phyloP scores from a whole-genome alignment of 495 filamentous ascomycete genomes.

The Apodospora peruviana region DNA sequence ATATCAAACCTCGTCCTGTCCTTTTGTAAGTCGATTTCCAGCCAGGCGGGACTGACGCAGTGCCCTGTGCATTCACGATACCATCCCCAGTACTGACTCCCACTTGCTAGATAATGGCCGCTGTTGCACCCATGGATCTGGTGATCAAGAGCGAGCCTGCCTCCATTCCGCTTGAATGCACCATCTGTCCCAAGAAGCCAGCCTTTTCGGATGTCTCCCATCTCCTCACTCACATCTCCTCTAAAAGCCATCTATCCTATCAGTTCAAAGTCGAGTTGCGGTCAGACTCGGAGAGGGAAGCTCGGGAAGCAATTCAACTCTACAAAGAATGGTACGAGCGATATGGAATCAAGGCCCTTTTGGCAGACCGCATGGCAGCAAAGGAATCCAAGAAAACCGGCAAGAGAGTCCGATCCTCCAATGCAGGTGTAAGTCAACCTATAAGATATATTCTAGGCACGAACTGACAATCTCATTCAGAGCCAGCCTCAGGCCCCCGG shows the following conservation, averaged over 20 bases:
- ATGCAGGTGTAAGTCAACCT: conserved; percentile 10
- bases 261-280: conserved; percentile 67
- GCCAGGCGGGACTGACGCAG: conserved; percentile 5
- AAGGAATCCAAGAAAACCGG: conserved; percentile 60
- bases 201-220: conserved; percentile 84
- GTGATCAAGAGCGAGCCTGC: conserved; percentile 9
- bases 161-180: conserved; percentile 42
- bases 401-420: conserved; percentile 16
- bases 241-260: conserved; percentile 75
- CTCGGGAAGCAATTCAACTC: conserved; percentile 43
- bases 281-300: conserved; percentile 48
- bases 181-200: conserved; percentile 70
- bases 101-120: conserved; percentile 28
- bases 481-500: not conserved
- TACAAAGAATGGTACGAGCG: conserved; percentile 68
- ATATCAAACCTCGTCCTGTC: not conserved
- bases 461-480: too few species aligned
- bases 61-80: conserved; percentile 2
- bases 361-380: conserved; percentile 63
- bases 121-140: conserved; percentile 26
- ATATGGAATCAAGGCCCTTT: conserved; percentile 58
- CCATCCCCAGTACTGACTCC: conserved; percentile 9
- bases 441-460: not conserved
- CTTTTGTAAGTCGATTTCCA: conserved; percentile 14
- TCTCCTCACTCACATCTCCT: conserved; percentile 79